These are phyloP conservation scores for Flaveria trinervia DNA, from an alignment of 129 eudicot species.

Conservation along the genomic window DNA sequence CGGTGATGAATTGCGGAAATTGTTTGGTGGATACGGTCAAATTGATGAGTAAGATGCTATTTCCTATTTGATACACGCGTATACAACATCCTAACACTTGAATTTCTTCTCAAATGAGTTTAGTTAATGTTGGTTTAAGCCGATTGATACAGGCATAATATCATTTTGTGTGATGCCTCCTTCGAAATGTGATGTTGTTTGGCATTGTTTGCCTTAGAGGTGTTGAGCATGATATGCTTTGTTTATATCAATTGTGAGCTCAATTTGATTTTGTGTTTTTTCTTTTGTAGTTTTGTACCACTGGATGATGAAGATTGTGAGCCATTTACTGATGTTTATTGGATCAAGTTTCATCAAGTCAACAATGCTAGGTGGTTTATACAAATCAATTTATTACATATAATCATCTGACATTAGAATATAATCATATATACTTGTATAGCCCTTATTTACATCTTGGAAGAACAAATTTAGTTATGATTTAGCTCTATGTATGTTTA, in stretches of 20 bases:
- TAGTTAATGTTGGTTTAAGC: neutral
- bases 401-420: neutral
- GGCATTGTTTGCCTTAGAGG: neutral
- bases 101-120: neutral
- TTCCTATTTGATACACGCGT: neutral
- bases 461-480: neutral
- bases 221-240: neutral
- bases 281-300: conserved; percentile 69
- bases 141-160: neutral
- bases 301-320: conserved; percentile 99
- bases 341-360: conserved; percentile 84
- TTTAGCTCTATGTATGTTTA: neutral
- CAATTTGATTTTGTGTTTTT: conserved; percentile 1
- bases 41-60: conserved; percentile 64
- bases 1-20: conserved; percentile 70
- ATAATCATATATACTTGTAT: neutral
- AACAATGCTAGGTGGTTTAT: conserved; percentile 70
- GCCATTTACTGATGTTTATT: conserved; percentile 79
- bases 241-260: conserved; percentile 9
- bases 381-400: neutral
- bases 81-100: neutral
- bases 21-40: conserved; percentile 70
- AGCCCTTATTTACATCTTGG: neutral
- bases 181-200: neutral
- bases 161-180: neutral